These are phyloP conservation scores for Calcarisporium arbuscula DNA, from an alignment of 2,329 filamentous ascomycete species.

Conservation along the genomic window DNA sequence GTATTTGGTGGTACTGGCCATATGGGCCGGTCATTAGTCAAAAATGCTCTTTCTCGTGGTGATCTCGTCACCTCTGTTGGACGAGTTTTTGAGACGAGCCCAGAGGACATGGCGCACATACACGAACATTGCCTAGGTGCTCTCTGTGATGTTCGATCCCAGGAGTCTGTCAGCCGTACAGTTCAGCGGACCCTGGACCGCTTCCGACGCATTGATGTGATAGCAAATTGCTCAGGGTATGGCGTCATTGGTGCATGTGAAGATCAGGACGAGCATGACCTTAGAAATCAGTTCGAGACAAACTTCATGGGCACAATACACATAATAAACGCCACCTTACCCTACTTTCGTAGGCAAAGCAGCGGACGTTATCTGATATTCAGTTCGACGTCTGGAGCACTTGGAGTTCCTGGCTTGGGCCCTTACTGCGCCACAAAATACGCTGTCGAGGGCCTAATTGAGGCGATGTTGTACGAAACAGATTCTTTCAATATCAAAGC, in stretches of 20 bases:
- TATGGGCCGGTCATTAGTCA: slow-evolving; percentile 86
- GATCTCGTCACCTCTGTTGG: slow-evolving; percentile 86
- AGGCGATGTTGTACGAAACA: slow-evolving; percentile 94
- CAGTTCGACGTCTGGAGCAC: slow-evolving; percentile 81
- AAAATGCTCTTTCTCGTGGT: slow-evolving; percentile 69
- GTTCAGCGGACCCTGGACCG: slow-evolving; percentile 63
- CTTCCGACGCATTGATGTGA: slow-evolving; percentile 79
- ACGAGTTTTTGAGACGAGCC: slow-evolving; percentile 68
- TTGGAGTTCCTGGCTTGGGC: slow-evolving; percentile 89
- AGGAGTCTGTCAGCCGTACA: slow-evolving; percentile 67
- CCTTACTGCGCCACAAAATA: slow-evolving; percentile 98
- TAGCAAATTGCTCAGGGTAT: slow-evolving; percentile 92
- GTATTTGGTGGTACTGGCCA: slow-evolving; percentile 96
- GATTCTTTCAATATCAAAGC: slow-evolving; percentile 88
- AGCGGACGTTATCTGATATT: slow-evolving; percentile 87
- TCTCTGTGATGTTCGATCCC: slow-evolving; percentile 84
- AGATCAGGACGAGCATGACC: slow-evolving; percentile 91
- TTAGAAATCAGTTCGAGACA: slow-evolving; percentile 93
- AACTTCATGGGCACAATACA: slow-evolving; percentile 96
- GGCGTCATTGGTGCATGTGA: slow-evolving; percentile 94
- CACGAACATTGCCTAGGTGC: slow-evolving; percentile 69
- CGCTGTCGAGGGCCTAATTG: slow-evolving; percentile 89
- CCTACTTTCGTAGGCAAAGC: slow-evolving; percentile 74
- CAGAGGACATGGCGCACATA: slow-evolving; percentile 64
- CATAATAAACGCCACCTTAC: slow-evolving; percentile 82